Base-by-base conservation (phyloP, 192 early-diverging fungal genomes). In the Backusella parvicylindrica region DNA sequence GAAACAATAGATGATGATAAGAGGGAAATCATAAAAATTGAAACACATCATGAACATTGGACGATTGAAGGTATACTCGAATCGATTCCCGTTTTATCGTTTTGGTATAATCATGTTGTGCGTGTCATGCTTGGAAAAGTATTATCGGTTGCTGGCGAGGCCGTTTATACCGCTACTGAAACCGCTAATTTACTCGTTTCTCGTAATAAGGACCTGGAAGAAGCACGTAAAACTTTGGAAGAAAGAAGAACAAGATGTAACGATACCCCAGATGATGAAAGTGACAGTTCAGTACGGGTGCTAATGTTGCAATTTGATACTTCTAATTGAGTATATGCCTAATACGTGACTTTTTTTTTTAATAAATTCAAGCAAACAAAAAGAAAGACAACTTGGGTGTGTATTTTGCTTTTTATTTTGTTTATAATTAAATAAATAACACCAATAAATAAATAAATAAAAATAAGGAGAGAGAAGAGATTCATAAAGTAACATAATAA, bases 91-190 rank as follows among this genome's bases (percentile, higher is more conserved):
- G 50, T 85, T 26, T 63, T 89, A 43, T 82, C 80, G 60, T 87
- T 79, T 71, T 89, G 87, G 87, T 87, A 89, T 53, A 83, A 89
- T 60, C 77, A 84, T 37, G 82, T 87, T 11, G 79, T 85, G 12
- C 64, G 85, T 50, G 75, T 77, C 56, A 70, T 83, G 12, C 64
- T 84, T 28, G 87, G 87, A 8, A 65, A 84, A 32, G 53, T 89
- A 3, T 6, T 89, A 41, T 79, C 81, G 4, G 70, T 71, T 28
- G 77, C 83, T 32, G 87, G 87, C n/a, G 81, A 85, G 15, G 81
- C 85, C 41, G 31, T 89, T 2, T 71, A 81, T 60, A 80, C 84
- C 21, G 86, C 84, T 5, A 63, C 60, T 26, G 64, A 74, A 23
- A 71, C 77, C 21, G 49, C 68, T 12, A 26, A 23, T 64, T 33